Conservation (phyloP, 2,329 filamentous ascomycete species). For the Pseudogymnoascus sp. region DNA sequence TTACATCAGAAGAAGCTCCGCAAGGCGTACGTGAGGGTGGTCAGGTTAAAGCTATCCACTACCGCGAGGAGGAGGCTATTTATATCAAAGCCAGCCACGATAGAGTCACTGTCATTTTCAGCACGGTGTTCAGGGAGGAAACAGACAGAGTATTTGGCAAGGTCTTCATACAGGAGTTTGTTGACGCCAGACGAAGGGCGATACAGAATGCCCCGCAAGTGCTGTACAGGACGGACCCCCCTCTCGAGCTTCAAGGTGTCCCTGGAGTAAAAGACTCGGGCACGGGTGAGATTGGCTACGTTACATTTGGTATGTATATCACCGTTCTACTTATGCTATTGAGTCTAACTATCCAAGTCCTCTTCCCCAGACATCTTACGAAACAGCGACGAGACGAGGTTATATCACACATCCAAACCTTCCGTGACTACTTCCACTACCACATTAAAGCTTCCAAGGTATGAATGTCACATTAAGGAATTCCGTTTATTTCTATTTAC, state of each 20-base stretch:
- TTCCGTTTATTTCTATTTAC: conserved; percentile 15
- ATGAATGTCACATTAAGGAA: conserved; percentile 15
- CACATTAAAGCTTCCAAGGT: conserved; percentile 98
- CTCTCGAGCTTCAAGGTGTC: conserved; percentile 79
- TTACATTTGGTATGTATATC: conserved; percentile 72
- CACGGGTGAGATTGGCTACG: conserved; percentile 86
- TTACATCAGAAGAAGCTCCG: conserved; percentile 86
- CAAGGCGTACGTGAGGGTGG: conserved; percentile 85
- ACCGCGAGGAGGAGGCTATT: conserved; percentile 97
- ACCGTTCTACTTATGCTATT: conserved; percentile 16
- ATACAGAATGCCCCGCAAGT: conserved; percentile 99
- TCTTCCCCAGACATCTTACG: conserved; percentile 92
- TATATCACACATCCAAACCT: conserved; percentile 98
- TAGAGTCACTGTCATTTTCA: conserved; percentile 97
- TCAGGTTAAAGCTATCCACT: conserved; percentile 91
- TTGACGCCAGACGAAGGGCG: conserved; percentile 85
- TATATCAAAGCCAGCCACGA: conserved; percentile 98
- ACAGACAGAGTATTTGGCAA: conserved; percentile 96
- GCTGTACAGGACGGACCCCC: conserved; percentile 88
- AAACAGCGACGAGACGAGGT: conserved; percentile 84
- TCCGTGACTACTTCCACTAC: conserved; percentile 99
- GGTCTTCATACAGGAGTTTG: conserved; percentile 97
- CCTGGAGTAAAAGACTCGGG: conserved; percentile 69
- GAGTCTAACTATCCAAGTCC: conserved; percentile 46
- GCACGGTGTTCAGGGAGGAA: conserved; percentile 94